These are phyloP conservation scores for Isoetes taiwanensis DNA, from an alignment of 75 land plant species.

Conservation along the genomic window DNA sequence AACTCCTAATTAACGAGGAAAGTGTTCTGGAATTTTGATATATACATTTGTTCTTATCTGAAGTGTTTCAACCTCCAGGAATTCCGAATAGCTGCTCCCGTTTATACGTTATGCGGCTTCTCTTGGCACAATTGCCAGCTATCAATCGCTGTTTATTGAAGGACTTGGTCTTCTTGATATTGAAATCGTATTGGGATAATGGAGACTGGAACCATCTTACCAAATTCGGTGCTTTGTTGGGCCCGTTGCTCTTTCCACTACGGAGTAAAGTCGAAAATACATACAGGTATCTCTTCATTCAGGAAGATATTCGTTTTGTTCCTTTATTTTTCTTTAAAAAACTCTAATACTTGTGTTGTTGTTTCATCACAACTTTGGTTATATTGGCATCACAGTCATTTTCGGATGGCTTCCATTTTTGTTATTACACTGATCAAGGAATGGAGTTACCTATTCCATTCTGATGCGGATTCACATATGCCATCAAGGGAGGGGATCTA, in stretches of 20 bases:
- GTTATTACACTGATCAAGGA: conserved; percentile 2
- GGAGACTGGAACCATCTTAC: background rate
- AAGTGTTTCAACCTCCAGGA: too few relatives aligned
- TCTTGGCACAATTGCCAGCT: background rate
- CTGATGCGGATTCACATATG: background rate
- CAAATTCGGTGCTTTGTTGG: conserved; percentile 3
- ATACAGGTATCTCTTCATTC: background rate
- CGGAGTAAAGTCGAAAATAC: background rate
- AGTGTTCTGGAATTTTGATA: too few relatives aligned
- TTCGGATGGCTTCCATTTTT: background rate
- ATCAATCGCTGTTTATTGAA: background rate
- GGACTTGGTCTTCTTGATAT: background rate
- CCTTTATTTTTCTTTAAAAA: background rate
- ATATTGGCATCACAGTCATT: background rate
- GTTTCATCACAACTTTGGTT: background rate
- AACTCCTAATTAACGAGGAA: too few relatives aligned
- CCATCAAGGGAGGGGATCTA: background rate
- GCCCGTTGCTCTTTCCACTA: conserved; percentile 1
- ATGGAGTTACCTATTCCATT: background rate
- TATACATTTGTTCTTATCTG: too few relatives aligned
- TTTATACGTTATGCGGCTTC: conserved; percentile 6
- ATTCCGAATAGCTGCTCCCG: background rate
- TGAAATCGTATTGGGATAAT: background rate
- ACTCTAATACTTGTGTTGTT: background rate
- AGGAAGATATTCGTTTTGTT: too few relatives aligned